A percentile compares a stretch with the other conserved stretches of the same genome.
These are phyloP conservation scores for Gracilariopsis chorda DNA, from an alignment of 23 red algal species.

Conservation along the genomic window DNA sequence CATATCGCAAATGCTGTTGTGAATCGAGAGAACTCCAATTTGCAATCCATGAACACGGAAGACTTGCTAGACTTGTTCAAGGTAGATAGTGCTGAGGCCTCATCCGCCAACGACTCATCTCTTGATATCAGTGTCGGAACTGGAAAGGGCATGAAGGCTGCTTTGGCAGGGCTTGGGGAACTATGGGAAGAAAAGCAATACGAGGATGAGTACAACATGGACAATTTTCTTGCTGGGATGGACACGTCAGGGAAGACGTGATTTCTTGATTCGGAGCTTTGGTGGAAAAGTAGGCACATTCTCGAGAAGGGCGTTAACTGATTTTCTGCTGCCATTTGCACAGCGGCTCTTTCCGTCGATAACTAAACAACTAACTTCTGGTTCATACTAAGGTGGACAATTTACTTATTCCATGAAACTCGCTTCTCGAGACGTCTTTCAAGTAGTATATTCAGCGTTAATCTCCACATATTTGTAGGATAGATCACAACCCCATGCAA, in stretches of 20 bases:
- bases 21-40: constrained; percentile 85
- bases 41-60: constrained; percentile 86
- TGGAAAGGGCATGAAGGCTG: constrained; percentile 63
- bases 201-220: constrained; percentile 78
- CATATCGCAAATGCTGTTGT: constrained; percentile 94
- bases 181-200: constrained; percentile 94
- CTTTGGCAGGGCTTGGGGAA: constrained; percentile 50
- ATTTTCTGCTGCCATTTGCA: neutral
- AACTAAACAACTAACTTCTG: constrained; percentile 28
- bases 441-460: constrained; percentile 99
- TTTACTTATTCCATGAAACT: neutral
- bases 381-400: neutral
- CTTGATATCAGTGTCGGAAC: constrained; percentile 2
- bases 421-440: neutral
- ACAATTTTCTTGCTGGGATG: constrained; percentile 69
- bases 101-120: neutral
- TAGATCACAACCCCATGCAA: constrained; percentile 98
- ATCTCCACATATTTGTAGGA: constrained; percentile 96
- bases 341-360: constrained; percentile 6
- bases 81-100: constrained; percentile 42
- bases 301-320: too few species aligned
- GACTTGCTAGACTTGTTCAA: constrained; percentile 81
- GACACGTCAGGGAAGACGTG: neutral
- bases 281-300: too few species aligned
- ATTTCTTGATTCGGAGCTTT: too few species aligned